Percentiles rank a stretch among this genome's conserved stretches.
phyloP scores from a whole-genome alignment of 1,284 basidiomycete genomes.

The Ustilago loliicola region DNA sequence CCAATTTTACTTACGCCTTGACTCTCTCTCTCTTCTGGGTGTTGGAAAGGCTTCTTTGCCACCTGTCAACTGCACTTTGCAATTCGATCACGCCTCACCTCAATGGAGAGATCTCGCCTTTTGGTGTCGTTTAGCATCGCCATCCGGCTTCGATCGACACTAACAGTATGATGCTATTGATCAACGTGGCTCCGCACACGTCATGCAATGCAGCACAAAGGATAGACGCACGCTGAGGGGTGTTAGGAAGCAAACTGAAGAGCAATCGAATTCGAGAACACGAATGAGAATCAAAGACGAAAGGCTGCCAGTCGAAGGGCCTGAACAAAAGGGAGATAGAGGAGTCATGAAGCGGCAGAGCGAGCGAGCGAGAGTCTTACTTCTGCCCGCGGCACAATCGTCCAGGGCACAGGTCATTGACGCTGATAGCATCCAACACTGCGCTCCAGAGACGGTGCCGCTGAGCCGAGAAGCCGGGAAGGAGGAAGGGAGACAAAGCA shows the following conservation, averaged over 20 bases:
- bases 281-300: neutral
- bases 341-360: neutral
- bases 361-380: neutral
- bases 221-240: neutral
- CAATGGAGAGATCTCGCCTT: neutral
- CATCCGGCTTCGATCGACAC: too few species aligned
- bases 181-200: neutral
- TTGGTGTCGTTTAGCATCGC: neutral
- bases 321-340: too few species aligned
- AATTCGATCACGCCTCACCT: conserved; percentile 2
- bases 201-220: neutral
- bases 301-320: too few species aligned
- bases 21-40: too few species aligned
- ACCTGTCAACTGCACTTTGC: neutral
- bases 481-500: neutral
- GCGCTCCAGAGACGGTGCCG: conserved; percentile 45
- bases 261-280: neutral
- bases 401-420: conserved; percentile 14
- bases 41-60: neutral
- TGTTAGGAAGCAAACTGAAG: too few species aligned
- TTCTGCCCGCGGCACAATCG: conserved; percentile 33
- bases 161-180: neutral
- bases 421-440: neutral
- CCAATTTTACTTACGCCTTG: neutral
- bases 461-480: conserved; percentile 12